phyloP scores from a whole-genome alignment of 495 filamentous ascomycete species.

The Xylaria scruposa region DNA sequence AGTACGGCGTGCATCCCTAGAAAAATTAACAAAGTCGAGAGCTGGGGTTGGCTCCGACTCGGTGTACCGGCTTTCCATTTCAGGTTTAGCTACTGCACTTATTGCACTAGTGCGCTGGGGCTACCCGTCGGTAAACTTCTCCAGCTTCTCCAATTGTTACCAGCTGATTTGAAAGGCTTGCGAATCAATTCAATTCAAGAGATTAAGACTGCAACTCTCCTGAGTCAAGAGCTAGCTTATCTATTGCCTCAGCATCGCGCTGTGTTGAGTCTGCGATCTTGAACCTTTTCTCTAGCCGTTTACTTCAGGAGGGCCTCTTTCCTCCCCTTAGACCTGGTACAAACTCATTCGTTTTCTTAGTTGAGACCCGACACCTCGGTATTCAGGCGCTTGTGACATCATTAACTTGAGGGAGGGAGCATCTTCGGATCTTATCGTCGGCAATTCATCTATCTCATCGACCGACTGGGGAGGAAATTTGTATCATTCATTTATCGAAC shows the following conservation, averaged over 20 bases:
- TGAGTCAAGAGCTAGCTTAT: not conserved
- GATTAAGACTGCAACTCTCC: not conserved
- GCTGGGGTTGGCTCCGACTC: slow-evolving; percentile 4
- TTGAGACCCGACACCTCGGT: not conserved
- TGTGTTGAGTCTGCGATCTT: not conserved
- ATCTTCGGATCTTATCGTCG: slow-evolving; percentile 4
- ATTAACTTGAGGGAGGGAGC: not conserved
- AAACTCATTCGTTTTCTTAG: not conserved
- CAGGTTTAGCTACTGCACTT: not conserved
- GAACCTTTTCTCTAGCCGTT: not conserved
- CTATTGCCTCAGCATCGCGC: not conserved
- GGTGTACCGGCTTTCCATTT: slow-evolving; percentile 13
- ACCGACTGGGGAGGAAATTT: not conserved
- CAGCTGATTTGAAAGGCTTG: slow-evolving; percentile 16
- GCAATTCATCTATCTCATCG: slow-evolving; percentile 8
- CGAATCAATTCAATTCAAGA: not conserved
- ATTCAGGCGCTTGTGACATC: slow-evolving; percentile 5
- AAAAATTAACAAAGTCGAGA: not conserved
- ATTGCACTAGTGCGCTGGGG: not conserved
- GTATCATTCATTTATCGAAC: not conserved
- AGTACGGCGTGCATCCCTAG: not conserved
- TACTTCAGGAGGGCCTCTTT: not conserved
- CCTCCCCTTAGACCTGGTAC: not conserved
- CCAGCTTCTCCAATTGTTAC: slow-evolving; percentile 23
- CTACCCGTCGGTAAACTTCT: not conserved